These are phyloP conservation scores for Ambrosiella xylebori DNA, from an alignment of 2,329 filamentous ascomycete species.

Conservation along the genomic window DNA sequence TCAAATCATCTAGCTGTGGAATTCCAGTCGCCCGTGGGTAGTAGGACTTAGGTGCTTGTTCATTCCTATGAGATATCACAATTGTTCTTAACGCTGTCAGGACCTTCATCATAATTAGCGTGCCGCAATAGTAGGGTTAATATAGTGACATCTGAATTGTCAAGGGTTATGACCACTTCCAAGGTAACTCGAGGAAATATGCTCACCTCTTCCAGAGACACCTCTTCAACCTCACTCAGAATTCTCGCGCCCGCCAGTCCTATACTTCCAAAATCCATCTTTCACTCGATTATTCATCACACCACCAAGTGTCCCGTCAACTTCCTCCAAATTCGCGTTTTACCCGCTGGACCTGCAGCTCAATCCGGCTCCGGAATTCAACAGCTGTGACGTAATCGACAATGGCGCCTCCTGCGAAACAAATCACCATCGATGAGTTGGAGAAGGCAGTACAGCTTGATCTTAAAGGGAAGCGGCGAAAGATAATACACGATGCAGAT, in stretches of 20 bases:
- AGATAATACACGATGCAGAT: conserved; percentile 18
- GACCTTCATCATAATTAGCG: conserved; percentile 11
- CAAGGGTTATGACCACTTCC: conserved; percentile 17
- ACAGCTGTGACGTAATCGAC: neutral
- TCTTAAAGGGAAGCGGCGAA: conserved; percentile 33
- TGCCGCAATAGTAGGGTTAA: neutral
- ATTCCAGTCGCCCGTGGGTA: conserved; percentile 24
- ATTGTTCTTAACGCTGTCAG: conserved; percentile 13
- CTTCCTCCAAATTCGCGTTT: neutral
- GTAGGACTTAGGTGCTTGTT: conserved; percentile 7
- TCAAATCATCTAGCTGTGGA: conserved; percentile 29
- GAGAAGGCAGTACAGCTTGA: conserved; percentile 31
- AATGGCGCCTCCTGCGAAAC: conserved; percentile 42
- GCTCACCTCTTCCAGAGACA: conserved; percentile 42
- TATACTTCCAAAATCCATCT: conserved; percentile 20
- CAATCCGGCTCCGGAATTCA: no score
- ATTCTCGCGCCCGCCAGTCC: conserved; percentile 30
- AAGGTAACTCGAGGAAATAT: neutral
- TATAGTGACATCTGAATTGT: conserved; percentile 14
- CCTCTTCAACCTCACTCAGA: conserved; percentile 38
- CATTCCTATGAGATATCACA: conserved; percentile 9
- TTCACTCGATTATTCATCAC: neutral
- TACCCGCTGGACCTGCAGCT: neutral
- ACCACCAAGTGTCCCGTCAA: neutral
- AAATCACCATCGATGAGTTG: conserved; percentile 36